phyloP scores from a whole-genome alignment of 495 filamentous ascomycete genomes.

The Hyaloscypha variabilis region DNA sequence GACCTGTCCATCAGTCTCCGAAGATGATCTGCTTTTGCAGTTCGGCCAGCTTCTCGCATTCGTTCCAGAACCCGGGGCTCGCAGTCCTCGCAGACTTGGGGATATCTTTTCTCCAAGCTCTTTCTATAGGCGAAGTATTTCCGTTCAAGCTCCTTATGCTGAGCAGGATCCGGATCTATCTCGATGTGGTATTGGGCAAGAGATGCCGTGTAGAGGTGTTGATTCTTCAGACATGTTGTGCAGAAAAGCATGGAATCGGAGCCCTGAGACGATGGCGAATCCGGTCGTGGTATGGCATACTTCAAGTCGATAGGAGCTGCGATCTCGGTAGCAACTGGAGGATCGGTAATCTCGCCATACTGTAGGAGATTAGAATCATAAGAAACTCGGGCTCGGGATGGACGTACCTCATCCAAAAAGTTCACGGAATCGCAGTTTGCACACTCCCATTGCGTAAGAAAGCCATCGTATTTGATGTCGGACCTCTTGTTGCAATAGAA shows the following conservation, averaged over 20 bases:
- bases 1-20: conserved; percentile 71
- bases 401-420: conserved; percentile 68
- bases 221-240: conserved; percentile 76
- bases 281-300: conserved; percentile 38
- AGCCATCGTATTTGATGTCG: conserved; percentile 51
- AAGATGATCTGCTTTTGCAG: conserved; percentile 77
- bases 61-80: conserved; percentile 64
- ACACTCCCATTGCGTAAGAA: conserved; percentile 64
- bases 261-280: conserved; percentile 32
- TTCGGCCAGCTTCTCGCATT: conserved; percentile 70
- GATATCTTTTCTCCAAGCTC: conserved; percentile 74
- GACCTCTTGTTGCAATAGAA: conserved; percentile 76
- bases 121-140: conserved; percentile 62
- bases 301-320: conserved; percentile 40
- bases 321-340: conserved; percentile 59
- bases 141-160: conserved; percentile 56
- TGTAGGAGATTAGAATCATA: conserved; percentile 36
- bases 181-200: conserved; percentile 65
- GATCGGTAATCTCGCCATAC: conserved; percentile 86
- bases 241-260: conserved; percentile 67
- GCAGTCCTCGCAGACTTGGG: conserved; percentile 80
- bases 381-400: conserved; percentile 8
- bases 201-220: conserved; percentile 68
- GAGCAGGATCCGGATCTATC: conserved; percentile 50
- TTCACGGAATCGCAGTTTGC: conserved; percentile 78